These are phyloP conservation scores for Psilocybe cubensis DNA, from an alignment of 768 basidiomycete species.

Conservation along the genomic window DNA sequence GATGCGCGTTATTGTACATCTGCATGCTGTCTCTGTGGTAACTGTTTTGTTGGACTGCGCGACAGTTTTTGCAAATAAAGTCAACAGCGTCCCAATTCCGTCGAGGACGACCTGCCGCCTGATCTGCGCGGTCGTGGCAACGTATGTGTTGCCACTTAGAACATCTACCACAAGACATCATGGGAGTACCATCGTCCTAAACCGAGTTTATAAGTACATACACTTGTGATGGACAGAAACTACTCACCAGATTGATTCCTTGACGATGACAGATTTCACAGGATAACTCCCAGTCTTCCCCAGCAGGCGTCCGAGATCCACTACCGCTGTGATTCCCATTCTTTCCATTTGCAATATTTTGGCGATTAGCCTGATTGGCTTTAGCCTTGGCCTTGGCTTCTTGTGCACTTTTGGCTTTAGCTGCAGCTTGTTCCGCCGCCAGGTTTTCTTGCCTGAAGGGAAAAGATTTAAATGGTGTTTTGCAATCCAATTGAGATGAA, in stretches of 20 bases:
- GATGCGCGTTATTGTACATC: conserved; percentile 6
- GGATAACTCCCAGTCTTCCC: conserved; percentile 83
- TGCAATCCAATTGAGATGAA: conserved; percentile 5
- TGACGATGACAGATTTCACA: conserved; percentile 83
- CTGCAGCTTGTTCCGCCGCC: conserved; percentile 2
- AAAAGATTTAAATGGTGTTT: neutral
- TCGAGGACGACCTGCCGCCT: conserved; percentile 59
- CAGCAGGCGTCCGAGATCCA: conserved; percentile 52
- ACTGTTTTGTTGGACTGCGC: conserved; percentile 13
- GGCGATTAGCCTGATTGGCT: neutral
- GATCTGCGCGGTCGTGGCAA: conserved; percentile 81
- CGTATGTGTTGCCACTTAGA: conserved; percentile 88
- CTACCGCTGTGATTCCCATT: conserved; percentile 14
- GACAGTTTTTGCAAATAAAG: conserved; percentile 74
- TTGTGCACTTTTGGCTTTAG: too few relatives aligned
- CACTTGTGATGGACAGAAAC: neutral
- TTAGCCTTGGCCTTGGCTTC: neutral
- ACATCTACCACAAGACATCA: conserved; percentile 85
- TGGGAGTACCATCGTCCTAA: conserved; percentile 78
- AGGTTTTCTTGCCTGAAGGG: conserved; percentile 8
- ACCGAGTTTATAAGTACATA: conserved; percentile 2
- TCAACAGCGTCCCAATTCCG: conserved; percentile 89
- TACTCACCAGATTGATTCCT: conserved; percentile 74
- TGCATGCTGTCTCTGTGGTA: conserved; percentile 1
- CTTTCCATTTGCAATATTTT: conserved; percentile 19